Base-by-base conservation (phyloP, 2,329 filamentous ascomycete genomes). In the Alternaria dauci region DNA sequence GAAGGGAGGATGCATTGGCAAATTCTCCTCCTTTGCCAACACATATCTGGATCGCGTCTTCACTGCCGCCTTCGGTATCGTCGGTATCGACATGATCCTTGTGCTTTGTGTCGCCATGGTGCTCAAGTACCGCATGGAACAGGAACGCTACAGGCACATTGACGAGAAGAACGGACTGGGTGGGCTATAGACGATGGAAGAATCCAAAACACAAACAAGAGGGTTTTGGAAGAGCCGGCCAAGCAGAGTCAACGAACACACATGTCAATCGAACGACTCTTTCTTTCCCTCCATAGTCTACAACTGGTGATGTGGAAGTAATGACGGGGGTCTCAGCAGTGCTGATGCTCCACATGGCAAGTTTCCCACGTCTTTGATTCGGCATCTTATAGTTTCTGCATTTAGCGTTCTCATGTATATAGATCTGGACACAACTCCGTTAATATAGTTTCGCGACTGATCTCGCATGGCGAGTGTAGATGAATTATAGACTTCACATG, bases 51-150 rank as follows among this genome's bases (percentile, higher is more conserved):
- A 93, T 78, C 80, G 88, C 57, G 87, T 94, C 73, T 95, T 94
- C 78, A 95, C 92, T 1, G 88, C 87, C 25, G 84, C 91, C 55
- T 95, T 95, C 76, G 92, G 91, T 63, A 88, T 94, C 76, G 91
- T 94, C 62, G 91, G 88, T 81, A 76, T 69, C 79, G 88, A 93
- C 73, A 85, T 85, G 42, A 72, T 92, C 52, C 82, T 94, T 50
- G 81, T 94, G 67, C 81, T 94, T 57, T 86, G 87, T 67, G 88
- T 90, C 12, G 89, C 90, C 30, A 93, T 92, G 79, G 83, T 95
- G 44, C 83, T 93, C 71, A 94, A 93, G 84, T 89, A 93, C 71
- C 88, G 91, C 74, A 91, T 90, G 80, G 92, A 95, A 81, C 87
- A 88, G 72, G 88, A 91, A 78, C 85, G 92, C 61, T 95, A 93